These are phyloP conservation scores for Venturia aucupariae DNA, from an alignment of 2,329 filamentous ascomycete species.

Conservation along the genomic window DNA sequence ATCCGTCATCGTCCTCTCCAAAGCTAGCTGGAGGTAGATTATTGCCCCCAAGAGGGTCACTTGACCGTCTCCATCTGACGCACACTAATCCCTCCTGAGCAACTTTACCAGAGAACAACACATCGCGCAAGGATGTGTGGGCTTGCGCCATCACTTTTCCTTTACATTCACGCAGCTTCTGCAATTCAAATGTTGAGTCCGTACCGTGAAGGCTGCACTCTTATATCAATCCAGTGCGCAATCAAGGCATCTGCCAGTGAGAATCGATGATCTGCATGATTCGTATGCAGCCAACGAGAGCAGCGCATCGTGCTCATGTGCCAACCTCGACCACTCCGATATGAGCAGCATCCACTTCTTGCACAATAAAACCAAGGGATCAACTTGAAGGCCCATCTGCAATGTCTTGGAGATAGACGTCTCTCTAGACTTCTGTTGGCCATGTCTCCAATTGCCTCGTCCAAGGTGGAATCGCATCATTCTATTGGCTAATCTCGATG, in stretches of 20 bases:
- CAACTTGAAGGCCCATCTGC: not conserved
- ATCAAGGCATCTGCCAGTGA: conserved; percentile 1
- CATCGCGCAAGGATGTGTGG: not conserved
- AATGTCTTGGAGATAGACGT: not conserved
- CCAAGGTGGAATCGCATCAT: not conserved
- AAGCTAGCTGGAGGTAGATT: conserved; percentile 2
- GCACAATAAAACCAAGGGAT: not conserved
- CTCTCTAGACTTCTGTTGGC: not conserved
- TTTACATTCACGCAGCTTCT: not conserved
- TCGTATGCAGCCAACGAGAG: conserved; percentile 3
- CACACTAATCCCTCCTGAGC: not conserved
- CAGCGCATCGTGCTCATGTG: not conserved
- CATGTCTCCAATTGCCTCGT: not conserved
- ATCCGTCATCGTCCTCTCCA: not conserved
- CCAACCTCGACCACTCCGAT: not conserved
- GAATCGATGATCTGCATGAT: conserved; percentile 8
- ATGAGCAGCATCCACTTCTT: not conserved
- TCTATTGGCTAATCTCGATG: not conserved
- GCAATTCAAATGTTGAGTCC: not conserved
- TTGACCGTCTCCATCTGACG: not conserved
- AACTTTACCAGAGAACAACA: not conserved
- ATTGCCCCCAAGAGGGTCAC: not conserved
- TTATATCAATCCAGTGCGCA: not conserved
- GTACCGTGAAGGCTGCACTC: not conserved
- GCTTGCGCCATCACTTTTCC: not conserved